Base-by-base conservation (phyloP, 441 rosid genomes). In the Pelargonium myrrhifolium region DNA sequence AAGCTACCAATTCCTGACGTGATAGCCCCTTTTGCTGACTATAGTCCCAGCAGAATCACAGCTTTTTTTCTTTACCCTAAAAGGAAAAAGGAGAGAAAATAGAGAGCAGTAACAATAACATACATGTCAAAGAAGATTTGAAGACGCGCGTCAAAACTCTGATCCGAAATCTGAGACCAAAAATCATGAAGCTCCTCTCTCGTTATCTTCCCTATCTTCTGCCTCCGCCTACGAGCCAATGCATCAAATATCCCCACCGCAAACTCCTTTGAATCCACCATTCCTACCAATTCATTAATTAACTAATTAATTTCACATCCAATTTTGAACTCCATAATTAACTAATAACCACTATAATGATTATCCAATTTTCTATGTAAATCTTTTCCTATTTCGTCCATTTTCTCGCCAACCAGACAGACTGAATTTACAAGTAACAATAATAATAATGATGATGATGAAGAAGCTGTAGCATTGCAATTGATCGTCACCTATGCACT, bases 121-220 rank as follows among this genome's bases (percentile, higher is more conserved):
- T 62, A 92, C 97, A 94, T 89, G 66, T 94, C 99, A 49, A 94
- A 94, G 87, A 94, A 91, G 73, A 94, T 88, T 68, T 94, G 99
- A 64, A 94, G 96, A 63, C 94, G 93, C 9, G 97, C 98, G 79
- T 92, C 99, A 65, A 94, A 94, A 76, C 98, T 91, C 67, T 92
- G 89, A 70, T 94, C 94, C 5, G 96, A 82, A 66, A 94, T 88
- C 70, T 87, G 96, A 71, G 80, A 75, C 98, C 97, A 94, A 68
- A 94, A 91, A 26, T 89, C 97, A 11, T 63, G 84, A 67, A 94
- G 96, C 79, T 91, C 97, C 28, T 89, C 92, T 75, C 75, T 85
- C 17, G 83, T 83, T 43, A 94, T 79, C 77, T 81, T 87, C 73
- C 62, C 72, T n/a, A 89, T 68, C 68, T 77, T 83, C 73, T 86